Percentiles rank a stretch among this genome's conserved stretches.
phyloP scores from a whole-genome alignment of 371 early-diverging fungal species.

The Haplosporangium sp. region DNA sequence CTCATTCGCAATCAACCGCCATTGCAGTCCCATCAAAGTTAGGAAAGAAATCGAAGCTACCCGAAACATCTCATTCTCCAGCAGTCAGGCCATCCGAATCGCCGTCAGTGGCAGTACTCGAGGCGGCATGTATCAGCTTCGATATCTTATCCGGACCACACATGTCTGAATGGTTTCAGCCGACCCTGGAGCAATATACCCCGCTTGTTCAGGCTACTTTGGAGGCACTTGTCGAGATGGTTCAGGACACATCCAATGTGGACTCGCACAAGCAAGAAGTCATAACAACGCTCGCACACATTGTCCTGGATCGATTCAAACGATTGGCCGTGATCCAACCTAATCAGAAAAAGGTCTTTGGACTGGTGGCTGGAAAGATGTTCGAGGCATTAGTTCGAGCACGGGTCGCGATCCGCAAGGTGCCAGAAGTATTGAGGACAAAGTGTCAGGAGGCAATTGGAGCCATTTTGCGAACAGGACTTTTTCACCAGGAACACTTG shows the following conservation, averaged over 20 bases:
- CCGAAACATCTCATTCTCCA: not conserved
- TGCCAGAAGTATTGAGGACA: constrained; percentile 1
- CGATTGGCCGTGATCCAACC: constrained; percentile 40
- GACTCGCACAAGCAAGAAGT: constrained; percentile 6
- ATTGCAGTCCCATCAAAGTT: constrained; percentile 2
- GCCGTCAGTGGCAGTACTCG: constrained; percentile 17
- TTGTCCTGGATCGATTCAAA: constrained; percentile 38
- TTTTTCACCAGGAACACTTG: constrained; percentile 52
- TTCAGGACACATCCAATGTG: constrained; percentile 5
- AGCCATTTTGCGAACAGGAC: constrained; percentile 28
- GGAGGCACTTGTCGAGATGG: constrained; percentile 29
- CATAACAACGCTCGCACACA: constrained; percentile 16
- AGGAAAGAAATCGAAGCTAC: constrained; percentile 16
- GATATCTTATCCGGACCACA: constrained; percentile 26
- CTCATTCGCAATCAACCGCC: not conserved
- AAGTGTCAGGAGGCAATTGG: constrained; percentile 36
- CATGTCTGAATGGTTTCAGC: constrained; percentile 53
- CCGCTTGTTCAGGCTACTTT: constrained; percentile 45
- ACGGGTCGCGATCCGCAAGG: constrained; percentile 11
- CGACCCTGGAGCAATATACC: constrained; percentile 53
- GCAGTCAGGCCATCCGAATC: not conserved
- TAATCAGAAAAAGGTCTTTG: constrained; percentile 52
- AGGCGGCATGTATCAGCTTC: constrained; percentile 22
- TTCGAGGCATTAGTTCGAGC: constrained; percentile 40
- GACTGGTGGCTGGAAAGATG: constrained; percentile 39